These are phyloP conservation scores for Phlyctochytrium arcticum DNA, from an alignment of 192 early-diverging fungal species.

Conservation along the genomic window DNA sequence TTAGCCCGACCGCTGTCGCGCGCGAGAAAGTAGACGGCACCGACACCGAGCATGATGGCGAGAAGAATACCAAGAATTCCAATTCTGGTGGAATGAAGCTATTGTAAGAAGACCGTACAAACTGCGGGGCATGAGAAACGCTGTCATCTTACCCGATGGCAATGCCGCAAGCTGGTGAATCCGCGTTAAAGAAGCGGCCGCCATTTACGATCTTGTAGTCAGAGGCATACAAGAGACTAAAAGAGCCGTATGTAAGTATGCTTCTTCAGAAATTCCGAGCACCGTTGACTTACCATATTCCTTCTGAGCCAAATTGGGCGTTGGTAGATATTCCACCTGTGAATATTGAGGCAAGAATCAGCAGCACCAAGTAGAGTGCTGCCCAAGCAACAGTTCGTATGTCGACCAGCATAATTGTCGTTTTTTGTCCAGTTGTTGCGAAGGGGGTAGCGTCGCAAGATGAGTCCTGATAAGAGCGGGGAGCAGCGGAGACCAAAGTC, in stretches of 20 bases:
- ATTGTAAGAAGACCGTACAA: too few relatives aligned
- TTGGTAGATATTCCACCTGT: slow-evolving; percentile 6
- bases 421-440: neutral
- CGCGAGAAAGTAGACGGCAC: neutral
- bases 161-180: slow-evolving; percentile 2
- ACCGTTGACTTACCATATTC: slow-evolving; percentile 3
- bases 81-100: slow-evolving; percentile 4
- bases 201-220: neutral
- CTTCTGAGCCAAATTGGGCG: slow-evolving; percentile 5
- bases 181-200: neutral
- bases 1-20: slow-evolving; percentile 7
- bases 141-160: slow-evolving; percentile 7
- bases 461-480: neutral
- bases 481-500: neutral
- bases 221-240: slow-evolving; percentile 2
- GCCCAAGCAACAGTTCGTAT: neutral
- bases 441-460: neutral
- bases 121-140: neutral
- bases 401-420: slow-evolving; percentile 5
- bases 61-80: slow-evolving; percentile 20
- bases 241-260: too few relatives aligned
- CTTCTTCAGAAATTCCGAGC: too few relatives aligned
- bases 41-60: neutral
- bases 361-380: slow-evolving; percentile 3
- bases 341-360: slow-evolving; percentile 5